Percentiles rank a stretch among this genome's conserved stretches.
Evolutionary conservation across 306 rosid genomes (phyloP).

Genomic region (Styphnolobium japonicum): DNA sequence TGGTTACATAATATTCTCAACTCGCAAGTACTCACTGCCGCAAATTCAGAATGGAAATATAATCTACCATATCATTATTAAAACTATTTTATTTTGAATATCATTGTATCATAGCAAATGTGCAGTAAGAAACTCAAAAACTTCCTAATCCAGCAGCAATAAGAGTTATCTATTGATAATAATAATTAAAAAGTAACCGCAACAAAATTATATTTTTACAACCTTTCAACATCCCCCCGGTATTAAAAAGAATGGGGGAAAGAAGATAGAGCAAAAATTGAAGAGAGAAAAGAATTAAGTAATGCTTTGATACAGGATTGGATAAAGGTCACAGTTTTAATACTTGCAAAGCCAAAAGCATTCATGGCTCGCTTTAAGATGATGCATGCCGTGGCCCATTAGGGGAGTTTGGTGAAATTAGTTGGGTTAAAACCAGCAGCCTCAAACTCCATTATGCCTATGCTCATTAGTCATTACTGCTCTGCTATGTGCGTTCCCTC

Average conservation of each 20-base stretch:
- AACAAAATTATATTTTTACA: constrained; percentile 37
- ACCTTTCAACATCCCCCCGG: constrained; percentile 35
- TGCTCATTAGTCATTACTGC: constrained; percentile 5
- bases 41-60: background rate
- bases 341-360: constrained; percentile 14
- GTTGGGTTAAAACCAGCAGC: constrained; percentile 24
- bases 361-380: background rate
- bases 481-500: background rate
- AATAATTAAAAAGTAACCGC: constrained; percentile 11
- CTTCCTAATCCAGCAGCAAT: constrained; percentile 11
- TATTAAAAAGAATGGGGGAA: constrained; percentile 20
- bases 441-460: constrained; percentile 7
- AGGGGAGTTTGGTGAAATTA: background rate
- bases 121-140: background rate
- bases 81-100: background rate
- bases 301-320: constrained; percentile 23
- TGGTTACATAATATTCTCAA: background rate
- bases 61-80: background rate
- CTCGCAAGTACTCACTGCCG: background rate
- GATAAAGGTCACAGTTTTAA: background rate
- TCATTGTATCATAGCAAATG: background rate
- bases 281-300: constrained; percentile 1
- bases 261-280: constrained; percentile 19
- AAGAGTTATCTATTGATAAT: constrained; percentile 19
- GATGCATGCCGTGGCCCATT: background rate